Base-by-base conservation (phyloP, 768 basidiomycete genomes). In the Macrolepiota dolichaula region DNA sequence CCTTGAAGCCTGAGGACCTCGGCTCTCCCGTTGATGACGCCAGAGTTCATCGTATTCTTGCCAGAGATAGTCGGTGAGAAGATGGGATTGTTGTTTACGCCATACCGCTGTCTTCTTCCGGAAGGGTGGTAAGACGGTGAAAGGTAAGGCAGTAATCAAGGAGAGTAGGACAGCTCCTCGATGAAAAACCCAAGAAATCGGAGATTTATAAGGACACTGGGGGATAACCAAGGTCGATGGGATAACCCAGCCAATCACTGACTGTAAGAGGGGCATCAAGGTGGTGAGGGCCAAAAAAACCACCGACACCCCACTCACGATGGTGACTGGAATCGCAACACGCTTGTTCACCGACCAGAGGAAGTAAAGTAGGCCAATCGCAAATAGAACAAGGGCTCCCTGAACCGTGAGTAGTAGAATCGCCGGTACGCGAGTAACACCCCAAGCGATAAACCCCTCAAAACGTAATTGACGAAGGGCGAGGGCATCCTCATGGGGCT, bases 381-480 rank as follows among this genome's bases (percentile, higher is more conserved):
- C 35, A 38, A 62, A 62, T 15, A 62, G 60, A 0, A 62, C 49
- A 10, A 62, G 42, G 1, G 60, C 44, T 1, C 53, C 36, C 40
- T 62, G 60, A n/a, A 62, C 54, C 3, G 50, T 50, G 12, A 62
- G 32, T 12, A 62, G 35, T 15, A 62, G 27, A 17, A 57, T 15
- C 22, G 46, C 61, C 17, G 49, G 54, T 37, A 56, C 55, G 1
- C 35, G 47, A 7, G 54, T 53, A 25, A 62, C 55, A 15, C 61
- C 54, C 61, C 61, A 62, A 17, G 17, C 35, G 15, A 55, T 55
- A 3, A 62, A 15, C 4, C 61, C 61, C 9, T 62, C 61, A 32
- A 37, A 62, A 13, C 61, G 54, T 3, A 55, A 54, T 17, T 57
- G 61, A n/a, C 61, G 61, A 11, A 62, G 55, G n/a, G 61, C 61